A percentile compares a stretch with the other conserved stretches of the same genome.
Conservation (phyloP, 768 basidiomycete species). For the Austroboletus festivus region DNA sequence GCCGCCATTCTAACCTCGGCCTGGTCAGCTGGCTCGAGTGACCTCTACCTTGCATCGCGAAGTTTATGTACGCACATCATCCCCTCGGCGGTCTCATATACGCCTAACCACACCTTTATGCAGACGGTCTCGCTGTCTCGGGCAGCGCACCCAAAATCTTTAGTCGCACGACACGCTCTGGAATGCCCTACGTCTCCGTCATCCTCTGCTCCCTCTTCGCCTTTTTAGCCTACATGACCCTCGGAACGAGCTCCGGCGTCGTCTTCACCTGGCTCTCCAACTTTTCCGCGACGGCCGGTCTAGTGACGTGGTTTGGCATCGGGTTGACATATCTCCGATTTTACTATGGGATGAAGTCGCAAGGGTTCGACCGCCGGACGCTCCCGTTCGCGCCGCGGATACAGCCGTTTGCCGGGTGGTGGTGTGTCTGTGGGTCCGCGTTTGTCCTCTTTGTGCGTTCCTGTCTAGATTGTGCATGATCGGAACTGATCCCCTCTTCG, state of each 20-base stretch:
- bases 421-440: constrained; percentile 26
- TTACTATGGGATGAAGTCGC: constrained; percentile 43
- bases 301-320: constrained; percentile 46
- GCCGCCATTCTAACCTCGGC: constrained; percentile 43
- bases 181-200: constrained; percentile 46
- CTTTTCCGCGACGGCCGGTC: constrained; percentile 37
- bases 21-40: constrained; percentile 41
- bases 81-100: neutral
- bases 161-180: constrained; percentile 32
- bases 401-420: constrained; percentile 43
- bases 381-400: constrained; percentile 45
- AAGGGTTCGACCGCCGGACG: constrained; percentile 44
- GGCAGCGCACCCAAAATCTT: constrained; percentile 57
- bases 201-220: constrained; percentile 29
- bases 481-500: no score
- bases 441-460: constrained; percentile 36
- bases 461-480: no score
- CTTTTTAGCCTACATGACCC: constrained; percentile 41
- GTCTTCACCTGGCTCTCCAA: constrained; percentile 43
- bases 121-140: constrained; percentile 51
- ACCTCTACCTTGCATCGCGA: constrained; percentile 39
- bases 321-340: constrained; percentile 46
- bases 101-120: constrained; percentile 14
- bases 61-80: constrained; percentile 31
- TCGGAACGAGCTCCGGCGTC: constrained; percentile 31